phyloP scores from a whole-genome alignment of 805 yeast species.

The Teunomyces funiuensis region DNA sequence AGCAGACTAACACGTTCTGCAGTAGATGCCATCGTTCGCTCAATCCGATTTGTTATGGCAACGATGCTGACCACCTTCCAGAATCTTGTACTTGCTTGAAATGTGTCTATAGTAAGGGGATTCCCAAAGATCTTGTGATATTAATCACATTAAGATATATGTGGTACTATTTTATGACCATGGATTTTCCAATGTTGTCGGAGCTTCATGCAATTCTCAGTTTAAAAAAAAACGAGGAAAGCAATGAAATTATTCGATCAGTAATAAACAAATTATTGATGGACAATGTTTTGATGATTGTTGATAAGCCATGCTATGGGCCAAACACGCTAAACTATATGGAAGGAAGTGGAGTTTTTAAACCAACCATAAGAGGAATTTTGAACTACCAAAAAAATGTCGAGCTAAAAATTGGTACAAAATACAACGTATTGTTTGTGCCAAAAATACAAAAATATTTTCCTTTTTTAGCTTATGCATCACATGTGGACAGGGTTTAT shows the following conservation, averaged over 20 bases:
- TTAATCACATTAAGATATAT: slow-evolving; percentile 37
- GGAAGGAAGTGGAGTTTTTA: slow-evolving; percentile 11
- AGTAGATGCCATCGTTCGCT: slow-evolving; percentile 26
- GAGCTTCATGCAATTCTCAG: slow-evolving; percentile 1
- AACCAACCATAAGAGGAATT: slow-evolving; percentile 13
- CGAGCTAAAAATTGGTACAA: background rate
- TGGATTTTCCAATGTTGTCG: slow-evolving; percentile 3
- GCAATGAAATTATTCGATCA: slow-evolving; percentile 6
- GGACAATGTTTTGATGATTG: slow-evolving; percentile 12
- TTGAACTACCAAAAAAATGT: slow-evolving; percentile 2
- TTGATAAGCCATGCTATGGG: slow-evolving; percentile 7
- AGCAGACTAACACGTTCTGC: slow-evolving; percentile 19
- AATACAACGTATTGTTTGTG: slow-evolving; percentile 4
- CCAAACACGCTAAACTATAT: background rate
- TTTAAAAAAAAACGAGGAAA: slow-evolving; percentile 1
- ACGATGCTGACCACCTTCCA: slow-evolving; percentile 5
- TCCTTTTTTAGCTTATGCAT: background rate
- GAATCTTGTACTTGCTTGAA: slow-evolving; percentile 12
- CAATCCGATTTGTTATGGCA: slow-evolving; percentile 38
- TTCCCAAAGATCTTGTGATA: slow-evolving; percentile 18
- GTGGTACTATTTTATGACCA: slow-evolving; percentile 21
- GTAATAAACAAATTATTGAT: slow-evolving; percentile 14
- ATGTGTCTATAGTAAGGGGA: slow-evolving; percentile 26
- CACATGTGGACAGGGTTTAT: background rate
- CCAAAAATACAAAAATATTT: background rate